A percentile compares a stretch with the other conserved stretches of the same genome.
Conservation (phyloP, 495 filamentous ascomycete genomes). For the Daldinia loculata region DNA sequence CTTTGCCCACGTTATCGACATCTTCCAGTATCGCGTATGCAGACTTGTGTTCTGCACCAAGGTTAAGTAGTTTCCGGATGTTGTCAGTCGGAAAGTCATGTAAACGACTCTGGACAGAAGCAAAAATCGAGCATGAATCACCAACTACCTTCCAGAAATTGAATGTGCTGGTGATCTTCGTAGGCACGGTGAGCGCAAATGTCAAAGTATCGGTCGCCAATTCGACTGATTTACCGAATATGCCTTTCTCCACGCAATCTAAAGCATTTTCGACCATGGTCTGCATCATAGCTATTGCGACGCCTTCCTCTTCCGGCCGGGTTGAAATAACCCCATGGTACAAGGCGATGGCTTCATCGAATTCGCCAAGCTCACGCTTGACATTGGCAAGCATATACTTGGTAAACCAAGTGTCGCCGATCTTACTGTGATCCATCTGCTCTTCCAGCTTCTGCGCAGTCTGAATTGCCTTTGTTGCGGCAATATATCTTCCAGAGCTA, state of each 20-base stretch:
- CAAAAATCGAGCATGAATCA: conserved; percentile 87
- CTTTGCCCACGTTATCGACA: conserved; percentile 72
- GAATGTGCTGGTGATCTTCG: conserved; percentile 70
- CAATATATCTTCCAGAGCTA: conserved; percentile 89
- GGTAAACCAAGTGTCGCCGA: conserved; percentile 85
- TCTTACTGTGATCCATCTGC: conserved; percentile 50
- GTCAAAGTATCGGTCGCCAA: conserved; percentile 64
- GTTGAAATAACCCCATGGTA: conserved; percentile 75
- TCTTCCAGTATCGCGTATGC: conserved; percentile 71
- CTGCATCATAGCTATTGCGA: conserved; percentile 85
- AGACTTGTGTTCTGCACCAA: conserved; percentile 56
- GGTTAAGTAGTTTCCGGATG: conserved; percentile 64
- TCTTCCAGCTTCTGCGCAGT: conserved; percentile 78
- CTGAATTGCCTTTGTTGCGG: conserved; percentile 88
- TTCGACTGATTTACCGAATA: conserved; percentile 80
- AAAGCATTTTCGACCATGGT: conserved; percentile 83
- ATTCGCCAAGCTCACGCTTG: conserved; percentile 87
- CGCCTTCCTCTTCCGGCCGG: conserved; percentile 80
- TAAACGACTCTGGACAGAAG: conserved; percentile 72
- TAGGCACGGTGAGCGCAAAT: conserved; percentile 50
- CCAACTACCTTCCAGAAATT: conserved; percentile 94
- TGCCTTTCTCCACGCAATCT: conserved; percentile 77
- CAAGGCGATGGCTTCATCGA: conserved; percentile 77
- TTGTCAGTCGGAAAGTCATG: conserved; percentile 64
- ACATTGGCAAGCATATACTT: conserved; percentile 98